Base-by-base conservation (phyloP, 176 grass and related monocot genomes). In the Zea luxurians region DNA sequence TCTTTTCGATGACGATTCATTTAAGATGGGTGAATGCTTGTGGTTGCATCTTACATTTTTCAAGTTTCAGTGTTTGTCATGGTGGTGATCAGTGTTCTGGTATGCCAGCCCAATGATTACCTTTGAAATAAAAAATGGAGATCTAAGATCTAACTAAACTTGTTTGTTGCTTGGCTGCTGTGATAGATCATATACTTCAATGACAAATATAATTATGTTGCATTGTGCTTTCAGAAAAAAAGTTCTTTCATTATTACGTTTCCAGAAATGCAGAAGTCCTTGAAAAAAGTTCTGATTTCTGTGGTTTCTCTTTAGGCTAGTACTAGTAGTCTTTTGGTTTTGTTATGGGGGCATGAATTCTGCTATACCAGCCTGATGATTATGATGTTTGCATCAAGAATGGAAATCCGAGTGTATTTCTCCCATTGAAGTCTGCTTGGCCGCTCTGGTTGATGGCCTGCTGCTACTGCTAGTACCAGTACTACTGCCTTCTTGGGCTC, bases 351-450 rank as follows among this genome's bases (percentile, higher is more conserved):
- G 6, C n/a, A 11, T 18, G 58, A 18, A 52, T 74, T 46, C 6
- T 75, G 40, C 42, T 43, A 37, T 68, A 18, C 45, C n/a, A 48
- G 65, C 84, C 71, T 77, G 16, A 77, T 82, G 72, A 82, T 82
- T 68, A 63, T 5, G 54, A 6, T 66, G 37, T 48, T 69, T 61
- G 13, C 40, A 36, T 3, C 10, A 13, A 69, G 52, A 76, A 69
- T 2, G 16, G 42, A 61, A 43, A 69, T 83, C 42, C 38, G 64
- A 76, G 41, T 59, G 12, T 77, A 37, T 36, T 47, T 84, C 16
- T 47, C 35, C 17, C 10, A 82, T 88, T 17, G 81, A 71, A 88
- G 86, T 77, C 12, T 34, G 40, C 71, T 76, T 88, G 71, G 58
- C 64, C 48, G 45, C 41, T 58, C 37, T 48, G 75, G 75, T 61